phyloP scores from a whole-genome alignment of 1,284 basidiomycete genomes.

The Xerocomus nothofagi region DNA sequence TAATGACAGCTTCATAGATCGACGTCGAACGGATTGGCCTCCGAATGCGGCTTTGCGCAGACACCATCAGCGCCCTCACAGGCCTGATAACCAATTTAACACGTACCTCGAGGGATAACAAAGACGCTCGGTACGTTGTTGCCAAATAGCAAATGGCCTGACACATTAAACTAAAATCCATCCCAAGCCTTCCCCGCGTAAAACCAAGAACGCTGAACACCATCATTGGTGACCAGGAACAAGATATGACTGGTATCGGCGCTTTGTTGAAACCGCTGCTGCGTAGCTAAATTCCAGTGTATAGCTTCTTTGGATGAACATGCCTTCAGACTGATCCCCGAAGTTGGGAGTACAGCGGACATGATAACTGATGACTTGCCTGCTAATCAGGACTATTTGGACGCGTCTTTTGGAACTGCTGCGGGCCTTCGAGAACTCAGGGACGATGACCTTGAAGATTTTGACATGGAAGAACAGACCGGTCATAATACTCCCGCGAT shows the following conservation, averaged over 20 bases:
- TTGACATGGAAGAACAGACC: conserved; percentile 46
- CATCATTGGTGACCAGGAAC: conserved; percentile 7
- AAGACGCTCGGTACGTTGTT: conserved; percentile 41
- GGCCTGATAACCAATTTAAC: conserved; percentile 52
- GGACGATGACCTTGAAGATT: conserved; percentile 72
- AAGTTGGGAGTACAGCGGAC: conserved; percentile 78
- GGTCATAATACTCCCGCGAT: conserved; percentile 22
- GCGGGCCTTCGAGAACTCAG: conserved; percentile 71
- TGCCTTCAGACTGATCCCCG: conserved; percentile 74
- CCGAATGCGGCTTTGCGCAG: conserved; percentile 65
- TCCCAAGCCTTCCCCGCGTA: conserved; percentile 12
- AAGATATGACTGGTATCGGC: conserved; percentile 36
- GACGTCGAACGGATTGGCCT: conserved; percentile 47
- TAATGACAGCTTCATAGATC: conserved; percentile 39
- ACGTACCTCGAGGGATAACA: conserved; percentile 40
- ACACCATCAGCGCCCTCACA: conserved; percentile 57
- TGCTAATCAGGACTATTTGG: conserved; percentile 84
- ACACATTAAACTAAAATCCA: conserved; percentile 1
- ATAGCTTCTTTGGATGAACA: conserved; percentile 81
- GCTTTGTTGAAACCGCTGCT: neutral
- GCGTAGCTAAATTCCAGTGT: conserved; percentile 7
- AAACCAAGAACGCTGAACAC: conserved; percentile 10
- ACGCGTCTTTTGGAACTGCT: conserved; percentile 75
- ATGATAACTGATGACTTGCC: conserved; percentile 93
- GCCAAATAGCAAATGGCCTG: neutral